Evolutionary conservation across 805 yeast genomes (phyloP).

Genomic region (Kurtzmaniella fragi): DNA sequence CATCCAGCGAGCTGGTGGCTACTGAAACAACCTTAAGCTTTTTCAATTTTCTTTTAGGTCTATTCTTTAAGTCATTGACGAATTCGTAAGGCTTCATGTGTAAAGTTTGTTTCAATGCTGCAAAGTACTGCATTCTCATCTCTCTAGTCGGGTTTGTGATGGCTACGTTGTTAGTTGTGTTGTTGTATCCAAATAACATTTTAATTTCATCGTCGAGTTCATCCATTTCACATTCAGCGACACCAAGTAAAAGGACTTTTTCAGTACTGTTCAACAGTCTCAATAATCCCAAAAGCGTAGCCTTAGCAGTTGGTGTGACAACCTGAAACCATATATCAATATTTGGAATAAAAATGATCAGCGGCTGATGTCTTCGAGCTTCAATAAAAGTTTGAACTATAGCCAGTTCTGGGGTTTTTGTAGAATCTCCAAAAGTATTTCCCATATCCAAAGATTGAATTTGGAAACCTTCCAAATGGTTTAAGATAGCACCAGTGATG

Average conservation of each 20-base stretch:
- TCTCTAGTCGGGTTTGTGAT: conserved; percentile 37
- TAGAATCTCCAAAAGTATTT: conserved; percentile 68
- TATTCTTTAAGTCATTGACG: conserved; percentile 53
- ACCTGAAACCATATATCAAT: conserved; percentile 71
- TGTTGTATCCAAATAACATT: conserved; percentile 53
- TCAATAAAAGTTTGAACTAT: conserved; percentile 81
- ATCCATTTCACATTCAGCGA: conserved; percentile 47
- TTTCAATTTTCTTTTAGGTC: conserved; percentile 47
- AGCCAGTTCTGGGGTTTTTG: conserved; percentile 76
- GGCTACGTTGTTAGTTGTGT: conserved; percentile 40
- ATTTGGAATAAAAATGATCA: conserved; percentile 79
- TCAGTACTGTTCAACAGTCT: conserved; percentile 69
- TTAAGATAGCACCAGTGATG: conserved; percentile 73
- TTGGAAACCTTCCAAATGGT: conserved; percentile 83
- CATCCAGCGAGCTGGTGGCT: conserved; percentile 24
- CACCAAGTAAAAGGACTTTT: conserved; percentile 66
- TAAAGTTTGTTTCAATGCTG: conserved; percentile 48
- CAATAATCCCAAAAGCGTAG: conserved; percentile 67
- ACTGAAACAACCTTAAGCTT: conserved; percentile 26
- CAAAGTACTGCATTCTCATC: conserved; percentile 57
- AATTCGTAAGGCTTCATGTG: conserved; percentile 66
- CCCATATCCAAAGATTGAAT: conserved; percentile 83
- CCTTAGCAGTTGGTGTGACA: conserved; percentile 62
- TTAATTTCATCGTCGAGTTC: conserved; percentile 44
- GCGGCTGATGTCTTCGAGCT: conserved; percentile 84